phyloP scores from a whole-genome alignment of 2,329 filamentous ascomycete species.

The Geosmithia flava region DNA sequence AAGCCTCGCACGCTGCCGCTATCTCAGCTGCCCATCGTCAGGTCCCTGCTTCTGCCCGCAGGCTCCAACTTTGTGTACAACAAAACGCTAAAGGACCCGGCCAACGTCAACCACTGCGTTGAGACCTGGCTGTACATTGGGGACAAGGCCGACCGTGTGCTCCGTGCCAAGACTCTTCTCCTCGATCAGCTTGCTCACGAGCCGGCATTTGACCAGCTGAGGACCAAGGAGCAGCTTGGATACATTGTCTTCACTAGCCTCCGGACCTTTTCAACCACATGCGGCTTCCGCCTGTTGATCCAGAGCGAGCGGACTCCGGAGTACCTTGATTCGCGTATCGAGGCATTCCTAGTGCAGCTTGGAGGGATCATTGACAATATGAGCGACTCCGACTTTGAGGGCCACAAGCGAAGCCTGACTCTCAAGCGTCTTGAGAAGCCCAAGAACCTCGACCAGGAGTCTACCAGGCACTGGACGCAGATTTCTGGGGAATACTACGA shows the following conservation, averaged over 20 bases:
- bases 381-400: constrained; percentile 75
- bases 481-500: constrained; percentile 81
- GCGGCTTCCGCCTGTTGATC: constrained; percentile 80
- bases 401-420: constrained; percentile 80
- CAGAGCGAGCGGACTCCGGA: constrained; percentile 80
- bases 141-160: constrained; percentile 50
- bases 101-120: constrained; percentile 80
- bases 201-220: constrained; percentile 84
- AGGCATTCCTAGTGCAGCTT: constrained; percentile 65
- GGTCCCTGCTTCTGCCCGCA: constrained; percentile 64
- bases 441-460: constrained; percentile 85
- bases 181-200: constrained; percentile 87
- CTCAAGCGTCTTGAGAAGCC: constrained; percentile 80
- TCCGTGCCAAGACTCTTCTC: constrained; percentile 67
- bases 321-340: constrained; percentile 80
- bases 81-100: constrained; percentile 69
- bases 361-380: constrained; percentile 57
- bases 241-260: constrained; percentile 88
- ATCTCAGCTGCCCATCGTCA: constrained; percentile 66
- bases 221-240: constrained; percentile 93
- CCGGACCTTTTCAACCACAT: constrained; percentile 59
- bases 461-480: constrained; percentile 69
- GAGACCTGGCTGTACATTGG: constrained; percentile 67
- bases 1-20: constrained; percentile 62
- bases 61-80: constrained; percentile 78